These are phyloP conservation scores for Tinospora cordifolia DNA, from an alignment of 164 flowering plant species.

Conservation along the genomic window DNA sequence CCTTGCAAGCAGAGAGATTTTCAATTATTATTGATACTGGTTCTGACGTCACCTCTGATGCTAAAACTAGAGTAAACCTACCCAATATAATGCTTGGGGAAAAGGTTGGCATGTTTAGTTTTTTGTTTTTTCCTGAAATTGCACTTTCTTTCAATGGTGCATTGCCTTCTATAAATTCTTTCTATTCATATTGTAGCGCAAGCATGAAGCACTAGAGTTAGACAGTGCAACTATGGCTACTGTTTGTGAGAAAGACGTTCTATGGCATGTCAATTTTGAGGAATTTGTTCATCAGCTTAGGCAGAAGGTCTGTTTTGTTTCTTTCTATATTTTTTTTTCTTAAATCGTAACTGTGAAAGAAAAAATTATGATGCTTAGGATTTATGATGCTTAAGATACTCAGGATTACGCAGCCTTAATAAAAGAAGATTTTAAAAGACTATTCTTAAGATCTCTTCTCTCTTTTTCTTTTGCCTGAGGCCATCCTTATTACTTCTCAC, in stretches of 20 bases:
- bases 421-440: too few relatives aligned
- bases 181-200: slow-evolving; percentile 42
- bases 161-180: slow-evolving; percentile 9
- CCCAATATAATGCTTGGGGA: slow-evolving; percentile 28
- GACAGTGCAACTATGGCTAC: slow-evolving; percentile 29
- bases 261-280: slow-evolving; percentile 89
- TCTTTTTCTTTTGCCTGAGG: too few relatives aligned
- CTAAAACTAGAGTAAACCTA: slow-evolving; percentile 13
- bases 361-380: too few relatives aligned
- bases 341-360: too few relatives aligned
- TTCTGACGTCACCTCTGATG: slow-evolving; percentile 21
- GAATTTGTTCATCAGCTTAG: slow-evolving; percentile 63
- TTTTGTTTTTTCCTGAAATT: background rate
- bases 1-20: slow-evolving; percentile 62
- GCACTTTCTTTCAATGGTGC: slow-evolving; percentile 8
- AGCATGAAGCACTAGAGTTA: slow-evolving; percentile 34
- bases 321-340: too few relatives aligned
- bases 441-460: too few relatives aligned
- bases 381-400: too few relatives aligned
- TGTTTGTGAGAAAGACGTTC: slow-evolving; percentile 37
- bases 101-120: slow-evolving; percentile 45
- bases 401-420: too few relatives aligned
- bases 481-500: too few relatives aligned
- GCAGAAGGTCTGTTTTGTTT: slow-evolving; percentile 56
- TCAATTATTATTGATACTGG: slow-evolving; percentile 25